phyloP scores from a whole-genome alignment of 2,329 filamentous ascomycete species.

The Penicillium sp. region DNA sequence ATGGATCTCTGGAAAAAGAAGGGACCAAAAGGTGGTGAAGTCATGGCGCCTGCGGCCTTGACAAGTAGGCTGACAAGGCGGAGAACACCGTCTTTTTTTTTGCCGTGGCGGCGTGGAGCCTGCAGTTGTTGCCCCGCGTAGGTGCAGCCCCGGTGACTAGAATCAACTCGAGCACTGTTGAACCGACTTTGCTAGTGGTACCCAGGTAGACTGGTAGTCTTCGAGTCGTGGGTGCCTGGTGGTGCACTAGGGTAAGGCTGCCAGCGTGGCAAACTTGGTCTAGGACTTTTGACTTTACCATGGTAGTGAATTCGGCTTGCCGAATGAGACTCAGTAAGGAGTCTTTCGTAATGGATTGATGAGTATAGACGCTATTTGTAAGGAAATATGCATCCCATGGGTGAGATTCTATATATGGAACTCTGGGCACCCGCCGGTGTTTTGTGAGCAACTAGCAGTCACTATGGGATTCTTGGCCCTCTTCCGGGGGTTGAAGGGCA shows the following conservation, averaged over 20 bases:
- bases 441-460: neutral
- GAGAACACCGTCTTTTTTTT: conserved; percentile 27
- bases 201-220: too few species aligned
- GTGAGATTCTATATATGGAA: neutral
- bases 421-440: neutral
- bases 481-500: too few species aligned
- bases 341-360: too few species aligned
- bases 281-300: too few species aligned
- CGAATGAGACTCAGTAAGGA: too few species aligned
- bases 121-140: neutral
- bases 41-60: conserved; percentile 17
- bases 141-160: neutral
- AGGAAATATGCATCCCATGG: neutral
- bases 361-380: too few species aligned
- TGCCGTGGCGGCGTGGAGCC: conserved; percentile 15
- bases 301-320: too few species aligned
- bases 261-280: too few species aligned
- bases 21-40: conserved; percentile 17
- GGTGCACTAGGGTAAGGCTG: too few species aligned
- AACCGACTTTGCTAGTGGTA: too few species aligned
- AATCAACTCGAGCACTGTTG: neutral
- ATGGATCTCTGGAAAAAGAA: conserved; percentile 34
- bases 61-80: conserved; percentile 29
- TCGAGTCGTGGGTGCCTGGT: too few species aligned
- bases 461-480: neutral